These are phyloP conservation scores for Barnettozyma vustinii DNA, from an alignment of 805 yeast genomes.

Conservation along the genomic window DNA sequence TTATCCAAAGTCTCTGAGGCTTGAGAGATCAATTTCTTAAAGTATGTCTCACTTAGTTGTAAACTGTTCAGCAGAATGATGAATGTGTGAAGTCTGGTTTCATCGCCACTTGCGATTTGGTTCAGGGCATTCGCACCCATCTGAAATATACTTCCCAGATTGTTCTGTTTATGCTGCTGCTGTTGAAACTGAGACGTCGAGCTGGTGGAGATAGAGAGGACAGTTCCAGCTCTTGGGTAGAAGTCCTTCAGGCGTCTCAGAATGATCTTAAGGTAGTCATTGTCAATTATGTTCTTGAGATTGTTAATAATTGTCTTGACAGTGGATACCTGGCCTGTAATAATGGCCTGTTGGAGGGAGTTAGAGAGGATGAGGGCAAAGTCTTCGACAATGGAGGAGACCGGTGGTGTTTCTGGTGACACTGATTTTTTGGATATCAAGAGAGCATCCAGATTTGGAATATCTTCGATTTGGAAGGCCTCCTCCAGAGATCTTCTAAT, in stretches of 20 bases:
- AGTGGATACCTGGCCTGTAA: constrained; percentile 60
- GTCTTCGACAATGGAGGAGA: constrained; percentile 85
- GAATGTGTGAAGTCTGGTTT: constrained; percentile 51
- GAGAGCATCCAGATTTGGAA: constrained; percentile 49
- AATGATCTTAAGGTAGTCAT: constrained; percentile 56
- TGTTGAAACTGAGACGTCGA: constrained; percentile 9
- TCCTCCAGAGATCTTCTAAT: constrained; percentile 75
- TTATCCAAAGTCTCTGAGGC: constrained; percentile 27
- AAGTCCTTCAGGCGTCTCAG: constrained; percentile 40
- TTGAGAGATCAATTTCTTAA: constrained; percentile 34
- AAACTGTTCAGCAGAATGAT: constrained; percentile 70
- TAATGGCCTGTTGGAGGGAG: constrained; percentile 57
- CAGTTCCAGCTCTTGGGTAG: constrained; percentile 35
- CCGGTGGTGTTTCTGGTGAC: constrained; percentile 55
- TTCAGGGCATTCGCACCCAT: constrained; percentile 41
- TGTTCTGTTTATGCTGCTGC: constrained; percentile 17
- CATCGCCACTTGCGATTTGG: constrained; percentile 35
- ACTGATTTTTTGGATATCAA: constrained; percentile 20
- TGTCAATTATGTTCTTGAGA: constrained; percentile 53
- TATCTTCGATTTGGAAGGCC: constrained; percentile 72
- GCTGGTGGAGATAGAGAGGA: constrained; percentile 18
- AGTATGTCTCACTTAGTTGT: constrained; percentile 54
- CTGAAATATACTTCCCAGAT: constrained; percentile 31
- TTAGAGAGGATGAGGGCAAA: constrained; percentile 67
- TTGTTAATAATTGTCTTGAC: constrained; percentile 51